A percentile compares a stretch with the other conserved stretches of the same genome.
Evolutionary conservation across 192 early-diverging fungal genomes (phyloP).

Genomic region (Mortierella alpina): DNA sequence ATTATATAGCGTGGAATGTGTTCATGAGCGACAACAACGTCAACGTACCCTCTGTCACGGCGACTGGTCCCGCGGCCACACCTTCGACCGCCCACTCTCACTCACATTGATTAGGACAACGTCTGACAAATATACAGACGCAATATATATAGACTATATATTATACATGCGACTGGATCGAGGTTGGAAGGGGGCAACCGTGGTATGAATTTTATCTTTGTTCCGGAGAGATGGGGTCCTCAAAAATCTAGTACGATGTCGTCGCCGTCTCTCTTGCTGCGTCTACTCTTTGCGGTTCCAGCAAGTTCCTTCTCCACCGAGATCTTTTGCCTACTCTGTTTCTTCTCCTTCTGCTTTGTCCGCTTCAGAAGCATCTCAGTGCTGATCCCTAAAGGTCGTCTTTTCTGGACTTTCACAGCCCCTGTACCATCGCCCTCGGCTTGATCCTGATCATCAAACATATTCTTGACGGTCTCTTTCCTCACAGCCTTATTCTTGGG

Average conservation of each 20-base stretch:
- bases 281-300: not conserved
- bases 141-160: not conserved
- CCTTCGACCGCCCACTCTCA: constrained; percentile 11
- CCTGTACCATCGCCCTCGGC: not conserved
- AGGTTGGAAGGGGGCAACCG: too few species aligned
- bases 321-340: constrained; percentile 36
- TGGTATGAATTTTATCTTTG: too few species aligned
- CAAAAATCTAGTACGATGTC: constrained; percentile 26
- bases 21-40: constrained; percentile 39
- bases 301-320: constrained; percentile 12
- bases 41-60: constrained; percentile 22
- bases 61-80: constrained; percentile 22
- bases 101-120: not conserved
- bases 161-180: too few species aligned
- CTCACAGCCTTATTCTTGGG: constrained; percentile 65
- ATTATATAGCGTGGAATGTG: constrained; percentile 25
- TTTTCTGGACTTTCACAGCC: not conserved
- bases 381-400: constrained; percentile 22
- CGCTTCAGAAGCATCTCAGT: constrained; percentile 26
- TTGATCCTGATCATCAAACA: constrained; percentile 5
- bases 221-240: too few species aligned
- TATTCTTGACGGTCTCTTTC: constrained; percentile 24
- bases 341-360: constrained; percentile 50
- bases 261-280: constrained; percentile 4
- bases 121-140: not conserved